A percentile compares a stretch with the other conserved stretches of the same genome.
Conservation (phyloP, 2,329 filamentous ascomycete genomes). For the Camillea tinctor region DNA sequence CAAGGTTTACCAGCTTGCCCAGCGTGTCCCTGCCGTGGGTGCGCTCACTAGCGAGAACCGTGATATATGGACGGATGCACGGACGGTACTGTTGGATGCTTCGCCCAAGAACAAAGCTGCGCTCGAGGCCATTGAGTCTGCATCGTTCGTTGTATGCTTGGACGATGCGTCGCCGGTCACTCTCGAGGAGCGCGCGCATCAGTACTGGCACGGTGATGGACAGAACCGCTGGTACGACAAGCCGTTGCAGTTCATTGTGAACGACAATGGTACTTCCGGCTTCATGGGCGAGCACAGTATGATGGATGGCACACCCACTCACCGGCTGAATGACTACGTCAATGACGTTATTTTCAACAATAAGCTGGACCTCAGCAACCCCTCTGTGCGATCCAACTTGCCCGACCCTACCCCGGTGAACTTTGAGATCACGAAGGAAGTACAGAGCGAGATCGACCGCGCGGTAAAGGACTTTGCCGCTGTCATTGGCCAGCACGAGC, state of each 20-base stretch:
- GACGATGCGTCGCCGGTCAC: conserved; percentile 91
- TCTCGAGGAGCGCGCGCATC: conserved; percentile 88
- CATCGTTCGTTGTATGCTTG: conserved; percentile 88
- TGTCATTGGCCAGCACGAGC: conserved; percentile 84
- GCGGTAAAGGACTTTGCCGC: conserved; percentile 76
- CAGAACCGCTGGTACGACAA: conserved; percentile 98
- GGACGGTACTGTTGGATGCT: conserved; percentile 71
- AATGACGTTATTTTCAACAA: conserved; percentile 91
- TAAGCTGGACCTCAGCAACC: conserved; percentile 85
- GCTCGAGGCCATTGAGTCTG: conserved; percentile 79
- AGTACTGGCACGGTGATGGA: conserved; percentile 98
- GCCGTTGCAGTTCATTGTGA: conserved; percentile 95
- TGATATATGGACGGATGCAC: conserved; percentile 86
- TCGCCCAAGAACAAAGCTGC: conserved; percentile 75
- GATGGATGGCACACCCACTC: conserved; percentile 99
- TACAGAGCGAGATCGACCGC: conserved; percentile 74
- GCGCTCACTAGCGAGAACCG: conserved; percentile 88
- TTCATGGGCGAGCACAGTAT: conserved; percentile 99
- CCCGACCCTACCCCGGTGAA: conserved; percentile 75
- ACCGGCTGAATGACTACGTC: conserved; percentile 92
- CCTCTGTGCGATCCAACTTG: conserved; percentile 75
- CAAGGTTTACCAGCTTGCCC: conserved; percentile 74
- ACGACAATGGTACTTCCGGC: conserved; percentile 94
- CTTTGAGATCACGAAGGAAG: conserved; percentile 74
- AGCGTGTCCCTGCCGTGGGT: conserved; percentile 73